Base-by-base conservation (phyloP, 371 early-diverging fungal genomes). In the Apophysomyces elegans region DNA sequence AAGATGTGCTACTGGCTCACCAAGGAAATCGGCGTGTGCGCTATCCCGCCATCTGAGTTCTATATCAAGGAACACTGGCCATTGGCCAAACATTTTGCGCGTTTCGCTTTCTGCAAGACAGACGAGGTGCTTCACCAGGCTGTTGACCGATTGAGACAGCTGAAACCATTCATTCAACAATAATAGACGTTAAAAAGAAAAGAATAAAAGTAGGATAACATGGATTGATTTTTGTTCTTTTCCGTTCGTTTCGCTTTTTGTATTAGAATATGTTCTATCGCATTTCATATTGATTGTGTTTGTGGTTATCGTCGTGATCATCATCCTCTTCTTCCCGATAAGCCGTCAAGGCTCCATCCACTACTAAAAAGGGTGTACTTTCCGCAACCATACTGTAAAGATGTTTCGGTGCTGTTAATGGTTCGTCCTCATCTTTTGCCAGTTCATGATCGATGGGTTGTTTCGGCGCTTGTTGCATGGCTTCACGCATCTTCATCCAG, bases 31-130 rank as follows among this genome's bases (percentile, higher is more conserved):
- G 96, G 96, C 26, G 95, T 98, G 1, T 91, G 93, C 8, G 91
- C 94, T 36, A 98, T 98, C 69, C 98, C 98, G 39, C 93, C 95
- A 2, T 87, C 91, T 37, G 93, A 95, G 74, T 98, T 98, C 68
- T 96, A 96, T 72, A 87, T 85, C 41, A 81, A 81, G 58, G 88
- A 86, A 7, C 88, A 94, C 67, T 86, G 85, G 71, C 70, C 75
- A 8, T 69, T 94, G 47, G 95, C 94, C 4, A 86, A 88, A 39
- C 73, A 93, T 66, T 91, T 87, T 71, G 91, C 92, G 14, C 85
- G 98, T 43, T 95, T 98, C 72, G 95, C 95, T 38, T 98, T 95
- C 74, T 96, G 97, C 82, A 98, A 98, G 78, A 92, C 92, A 2
- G 90, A 91, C 59, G 93, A 95, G 56, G 90, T 90, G 9, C 71